Conservation (phyloP, 768 basidiomycete species). For the Gymnopilus dilepis region DNA sequence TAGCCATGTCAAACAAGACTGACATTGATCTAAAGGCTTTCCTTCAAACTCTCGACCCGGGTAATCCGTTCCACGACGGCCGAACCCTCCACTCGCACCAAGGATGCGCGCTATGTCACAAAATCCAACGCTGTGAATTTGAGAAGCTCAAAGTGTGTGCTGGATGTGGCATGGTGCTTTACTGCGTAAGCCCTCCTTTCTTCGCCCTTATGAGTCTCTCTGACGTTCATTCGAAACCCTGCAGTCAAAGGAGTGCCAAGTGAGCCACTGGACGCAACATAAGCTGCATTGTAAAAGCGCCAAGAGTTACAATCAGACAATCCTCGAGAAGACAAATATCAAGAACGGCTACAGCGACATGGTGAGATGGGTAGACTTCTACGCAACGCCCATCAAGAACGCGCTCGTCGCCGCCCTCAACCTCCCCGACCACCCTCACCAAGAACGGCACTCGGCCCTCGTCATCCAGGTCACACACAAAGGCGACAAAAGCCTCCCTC, state of each 20-base stretch:
- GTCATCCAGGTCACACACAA: conserved; percentile 1
- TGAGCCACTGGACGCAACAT: conserved; percentile 1
- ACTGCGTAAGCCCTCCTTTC: not conserved
- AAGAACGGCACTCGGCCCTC: conserved; percentile 3
- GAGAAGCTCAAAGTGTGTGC: not conserved
- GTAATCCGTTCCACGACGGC: conserved; percentile 5
- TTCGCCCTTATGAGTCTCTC: not conserved
- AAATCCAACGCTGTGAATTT: not conserved
- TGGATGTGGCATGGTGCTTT: not conserved
- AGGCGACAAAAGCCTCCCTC: not conserved
- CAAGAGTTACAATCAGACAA: not conserved
- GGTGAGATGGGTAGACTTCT: conserved; percentile 6
- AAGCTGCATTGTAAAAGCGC: not conserved
- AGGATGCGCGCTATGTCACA: not conserved
- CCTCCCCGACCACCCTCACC: not conserved
- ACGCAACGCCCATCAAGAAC: conserved; percentile 9
- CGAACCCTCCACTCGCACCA: not conserved
- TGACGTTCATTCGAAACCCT: not conserved
- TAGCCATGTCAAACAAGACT: too few relatives aligned
- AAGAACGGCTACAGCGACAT: conserved; percentile 1
- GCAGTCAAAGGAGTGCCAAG: conserved; percentile 6
- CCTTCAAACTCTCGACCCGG: too few relatives aligned
- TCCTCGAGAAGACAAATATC: not conserved
- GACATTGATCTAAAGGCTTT: too few relatives aligned
- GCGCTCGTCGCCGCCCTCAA: conserved; percentile 1